Conservation (phyloP, 2,329 filamentous ascomycete species). For the Parastagonospora nodorum region DNA sequence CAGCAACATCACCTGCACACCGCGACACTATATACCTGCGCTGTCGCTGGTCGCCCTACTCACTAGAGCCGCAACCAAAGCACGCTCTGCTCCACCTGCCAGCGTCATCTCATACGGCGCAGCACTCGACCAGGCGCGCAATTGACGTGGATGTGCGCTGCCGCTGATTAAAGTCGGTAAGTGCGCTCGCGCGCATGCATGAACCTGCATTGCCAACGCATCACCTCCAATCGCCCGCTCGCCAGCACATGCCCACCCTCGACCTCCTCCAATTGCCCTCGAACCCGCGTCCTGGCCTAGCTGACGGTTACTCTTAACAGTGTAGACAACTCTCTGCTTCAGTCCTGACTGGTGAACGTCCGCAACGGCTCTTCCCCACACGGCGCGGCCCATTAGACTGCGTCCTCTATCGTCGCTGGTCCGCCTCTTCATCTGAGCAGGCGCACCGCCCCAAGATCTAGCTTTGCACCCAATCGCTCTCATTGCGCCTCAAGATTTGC, state of each 20-base stretch:
- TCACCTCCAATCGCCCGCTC: slow-evolving; percentile 49
- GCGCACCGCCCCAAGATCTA: slow-evolving; percentile 41
- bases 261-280: slow-evolving; percentile 46
- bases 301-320: slow-evolving; percentile 41
- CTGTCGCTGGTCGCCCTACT: slow-evolving; percentile 22
- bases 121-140: slow-evolving; percentile 28
- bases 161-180: slow-evolving; percentile 46
- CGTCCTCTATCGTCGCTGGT: slow-evolving; percentile 22
- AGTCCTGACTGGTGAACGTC: slow-evolving; percentile 39
- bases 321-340: slow-evolving; percentile 36
- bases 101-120: slow-evolving; percentile 30
- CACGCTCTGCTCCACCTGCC: slow-evolving; percentile 13
- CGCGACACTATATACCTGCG: slow-evolving; percentile 29
- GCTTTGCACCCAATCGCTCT: slow-evolving; percentile 29
- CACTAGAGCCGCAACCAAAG: slow-evolving; percentile 28
- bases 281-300: slow-evolving; percentile 37
- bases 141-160: slow-evolving; percentile 39
- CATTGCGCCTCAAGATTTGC: slow-evolving; percentile 37
- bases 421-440: slow-evolving; percentile 20
- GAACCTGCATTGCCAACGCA: slow-evolving; percentile 51
- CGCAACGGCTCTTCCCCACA: slow-evolving; percentile 42
- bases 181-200: slow-evolving; percentile 43
- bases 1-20: slow-evolving; percentile 35
- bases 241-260: slow-evolving; percentile 46
- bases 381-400: slow-evolving; percentile 42